These are phyloP conservation scores for Plasmodium vinckei DNA, from an alignment of 169 alveolate species.

Conservation along the genomic window DNA sequence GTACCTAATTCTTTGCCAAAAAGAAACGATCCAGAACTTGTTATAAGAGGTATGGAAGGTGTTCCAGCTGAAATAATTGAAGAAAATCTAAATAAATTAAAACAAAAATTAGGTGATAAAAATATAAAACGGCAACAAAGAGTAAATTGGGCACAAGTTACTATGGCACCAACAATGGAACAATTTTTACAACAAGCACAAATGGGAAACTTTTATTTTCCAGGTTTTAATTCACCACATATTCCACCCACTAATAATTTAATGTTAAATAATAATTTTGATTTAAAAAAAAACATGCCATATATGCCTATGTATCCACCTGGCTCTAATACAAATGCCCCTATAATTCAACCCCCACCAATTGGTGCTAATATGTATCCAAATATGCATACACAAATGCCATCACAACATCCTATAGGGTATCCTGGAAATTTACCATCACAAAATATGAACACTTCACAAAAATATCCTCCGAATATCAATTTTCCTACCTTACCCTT, in stretches of 20 bases:
- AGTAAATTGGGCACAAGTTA: conserved; percentile 88
- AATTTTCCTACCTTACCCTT: conserved; percentile 26
- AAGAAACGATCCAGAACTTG: conserved; percentile 94
- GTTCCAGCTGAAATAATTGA: conserved; percentile 93
- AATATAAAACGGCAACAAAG: conserved; percentile 85
- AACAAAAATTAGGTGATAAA: conserved; percentile 83
- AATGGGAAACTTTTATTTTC: conserved; percentile 71
- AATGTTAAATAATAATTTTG: conserved; percentile 23
- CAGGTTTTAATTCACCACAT: conserved; percentile 69
- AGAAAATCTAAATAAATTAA: conserved; percentile 84
- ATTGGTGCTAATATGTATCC: conserved; percentile 42
- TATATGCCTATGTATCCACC: conserved; percentile 43
- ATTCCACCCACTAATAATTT: conserved; percentile 33
- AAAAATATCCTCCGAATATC: conserved; percentile 35
- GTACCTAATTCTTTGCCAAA: conserved; percentile 98
- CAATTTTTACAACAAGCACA: conserved; percentile 81
- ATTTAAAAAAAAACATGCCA: conserved; percentile 34
- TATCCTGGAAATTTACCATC: conserved; percentile 38
- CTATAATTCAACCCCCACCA: conserved; percentile 36
- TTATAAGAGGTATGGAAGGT: conserved; percentile 98
- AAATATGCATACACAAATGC: conserved; percentile 11
- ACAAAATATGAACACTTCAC: conserved; percentile 8
- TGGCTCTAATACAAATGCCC: conserved; percentile 3
- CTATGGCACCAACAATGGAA: conserved; percentile 85
- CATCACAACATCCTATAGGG: conserved; percentile 11